A percentile compares a stretch with the other conserved stretches of the same genome.
phyloP scores from a whole-genome alignment of 192 early-diverging fungal genomes.

The Gamsiella multidivaricata region DNA sequence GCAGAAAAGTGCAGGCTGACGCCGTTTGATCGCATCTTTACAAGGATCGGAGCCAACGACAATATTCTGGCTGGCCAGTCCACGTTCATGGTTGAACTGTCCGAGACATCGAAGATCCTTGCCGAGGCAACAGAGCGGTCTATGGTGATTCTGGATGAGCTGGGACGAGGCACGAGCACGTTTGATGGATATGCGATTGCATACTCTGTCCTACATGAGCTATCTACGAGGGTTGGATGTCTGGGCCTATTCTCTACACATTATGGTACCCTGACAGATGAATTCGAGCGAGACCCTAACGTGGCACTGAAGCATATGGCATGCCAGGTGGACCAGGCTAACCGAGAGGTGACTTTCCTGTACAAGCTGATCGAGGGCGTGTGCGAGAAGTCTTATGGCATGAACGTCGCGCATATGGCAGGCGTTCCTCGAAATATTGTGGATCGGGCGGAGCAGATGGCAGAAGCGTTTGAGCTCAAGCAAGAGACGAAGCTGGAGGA shows the following conservation, averaged over 20 bases:
- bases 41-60: conserved; percentile 98
- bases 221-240: conserved; percentile 85
- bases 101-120: conserved; percentile 93
- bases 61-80: conserved; percentile 94
- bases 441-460: conserved; percentile 73
- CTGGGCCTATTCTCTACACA: conserved; percentile 97
- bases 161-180: conserved; percentile 96
- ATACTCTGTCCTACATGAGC: conserved; percentile 86
- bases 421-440: conserved; percentile 83
- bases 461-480: conserved; percentile 78
- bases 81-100: conserved; percentile 97
- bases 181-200: conserved; percentile 98
- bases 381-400: conserved; percentile 94
- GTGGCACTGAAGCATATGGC: conserved; percentile 91
- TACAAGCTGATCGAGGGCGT: conserved; percentile 89
- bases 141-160: conserved; percentile 96
- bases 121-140: conserved; percentile 89
- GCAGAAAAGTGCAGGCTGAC: conserved; percentile 78
- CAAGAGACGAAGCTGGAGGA: conserved; percentile 44
- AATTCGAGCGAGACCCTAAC: conserved; percentile 81
- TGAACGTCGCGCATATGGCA: conserved; percentile 99
- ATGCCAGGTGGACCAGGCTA: conserved; percentile 81
- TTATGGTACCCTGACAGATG: conserved; percentile 90
- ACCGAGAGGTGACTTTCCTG: conserved; percentile 92
- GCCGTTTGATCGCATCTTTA: conserved; percentile 94